phyloP scores from a whole-genome alignment of 176 grass and related monocot genomes.

The Bolboschoenus planiculmis region DNA sequence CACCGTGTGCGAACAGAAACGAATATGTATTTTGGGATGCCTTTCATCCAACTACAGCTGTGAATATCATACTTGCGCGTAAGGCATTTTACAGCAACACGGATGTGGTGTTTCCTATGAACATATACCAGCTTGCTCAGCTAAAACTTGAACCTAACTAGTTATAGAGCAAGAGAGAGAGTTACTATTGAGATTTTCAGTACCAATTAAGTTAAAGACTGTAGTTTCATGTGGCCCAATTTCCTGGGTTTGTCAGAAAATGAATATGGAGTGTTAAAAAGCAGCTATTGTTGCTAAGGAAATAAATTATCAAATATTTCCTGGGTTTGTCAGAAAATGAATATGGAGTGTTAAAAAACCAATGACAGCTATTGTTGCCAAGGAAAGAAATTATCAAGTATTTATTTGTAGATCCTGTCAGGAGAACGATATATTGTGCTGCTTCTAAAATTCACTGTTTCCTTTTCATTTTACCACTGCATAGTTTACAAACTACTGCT shows the following conservation, averaged over 20 bases:
- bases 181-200: neutral
- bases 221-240: neutral
- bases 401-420: neutral
- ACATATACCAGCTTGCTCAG: conserved; percentile 69
- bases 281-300: neutral
- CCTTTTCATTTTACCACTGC: neutral
- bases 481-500: neutral
- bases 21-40: conserved; percentile 94
- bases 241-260: neutral
- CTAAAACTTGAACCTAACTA: conserved; percentile 7
- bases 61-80: conserved; percentile 64
- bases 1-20: conserved; percentile 60
- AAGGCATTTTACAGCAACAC: conserved; percentile 52
- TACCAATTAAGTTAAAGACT: neutral
- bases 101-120: conserved; percentile 57
- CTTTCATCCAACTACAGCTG: conserved; percentile 84
- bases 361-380: neutral
- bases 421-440: neutral
- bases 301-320: no score
- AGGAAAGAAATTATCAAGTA: no score
- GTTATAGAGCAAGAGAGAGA: neutral
- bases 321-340: neutral
- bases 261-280: neutral
- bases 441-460: neutral
- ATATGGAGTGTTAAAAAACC: neutral